Evolutionary conservation across 176 grass and related monocot species (phyloP).

Genomic region (Dactylis glomerata): DNA sequence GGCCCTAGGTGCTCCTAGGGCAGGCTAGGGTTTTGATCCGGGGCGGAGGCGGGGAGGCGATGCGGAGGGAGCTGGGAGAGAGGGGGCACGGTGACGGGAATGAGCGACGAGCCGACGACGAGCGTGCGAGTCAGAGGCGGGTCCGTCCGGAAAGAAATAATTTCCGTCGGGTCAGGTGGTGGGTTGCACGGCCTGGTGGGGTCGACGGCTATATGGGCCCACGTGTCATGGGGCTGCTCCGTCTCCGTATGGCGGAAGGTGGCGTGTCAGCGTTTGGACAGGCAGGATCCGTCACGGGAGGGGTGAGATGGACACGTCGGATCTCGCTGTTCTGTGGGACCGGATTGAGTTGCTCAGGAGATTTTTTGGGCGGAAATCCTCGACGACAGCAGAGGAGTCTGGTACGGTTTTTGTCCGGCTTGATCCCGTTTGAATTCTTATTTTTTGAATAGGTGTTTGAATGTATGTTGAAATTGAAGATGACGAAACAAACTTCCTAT

Average conservation of each 20-base stretch:
- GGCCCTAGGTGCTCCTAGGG: neutral
- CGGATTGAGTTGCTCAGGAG: neutral
- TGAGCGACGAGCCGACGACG: slow-evolving; percentile 23
- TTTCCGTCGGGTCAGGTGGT: neutral
- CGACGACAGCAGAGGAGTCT: too few species aligned
- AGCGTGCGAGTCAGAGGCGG: neutral
- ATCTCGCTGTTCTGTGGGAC: neutral
- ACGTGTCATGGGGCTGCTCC: neutral
- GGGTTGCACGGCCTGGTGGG: neutral
- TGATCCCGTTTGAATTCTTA: too few species aligned
- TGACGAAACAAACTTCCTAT: too few species aligned
- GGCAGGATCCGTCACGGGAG: neutral
- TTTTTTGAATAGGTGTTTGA: too few species aligned
- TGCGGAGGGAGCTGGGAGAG: neutral
- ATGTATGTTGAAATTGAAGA: too few species aligned
- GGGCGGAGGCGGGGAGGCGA: neutral
- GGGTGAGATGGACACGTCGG: neutral
- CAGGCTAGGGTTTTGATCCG: slow-evolving; percentile 17
- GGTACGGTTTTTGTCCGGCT: too few species aligned
- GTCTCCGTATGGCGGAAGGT: neutral
- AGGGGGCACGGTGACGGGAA: neutral
- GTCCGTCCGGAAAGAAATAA: neutral
- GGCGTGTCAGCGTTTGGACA: neutral
- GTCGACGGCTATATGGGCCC: neutral
- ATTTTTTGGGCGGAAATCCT: neutral